Evolutionary conservation across 75 land plant species (phyloP).

Genomic region (Pinus taeda): DNA sequence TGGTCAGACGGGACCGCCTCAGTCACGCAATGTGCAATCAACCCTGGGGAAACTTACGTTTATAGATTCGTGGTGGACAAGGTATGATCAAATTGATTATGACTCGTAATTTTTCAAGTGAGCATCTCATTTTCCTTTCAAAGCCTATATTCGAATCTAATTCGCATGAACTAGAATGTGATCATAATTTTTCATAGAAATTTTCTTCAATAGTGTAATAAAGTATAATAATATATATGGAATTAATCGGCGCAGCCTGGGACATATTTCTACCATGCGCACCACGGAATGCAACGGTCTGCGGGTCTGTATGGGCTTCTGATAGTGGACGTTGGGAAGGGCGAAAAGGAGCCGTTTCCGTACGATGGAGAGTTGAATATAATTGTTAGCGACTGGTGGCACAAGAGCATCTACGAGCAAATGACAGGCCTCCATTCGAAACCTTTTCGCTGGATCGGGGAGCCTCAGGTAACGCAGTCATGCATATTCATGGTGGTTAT

Average conservation of each 20-base stretch:
- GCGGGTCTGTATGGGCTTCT: constrained; percentile 67
- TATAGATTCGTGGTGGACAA: constrained; percentile 68
- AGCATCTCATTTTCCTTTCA: no score
- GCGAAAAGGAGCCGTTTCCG: constrained; percentile 47
- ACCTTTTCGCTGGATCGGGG: constrained; percentile 67
- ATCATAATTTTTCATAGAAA: no score
- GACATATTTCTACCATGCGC: constrained; percentile 78
- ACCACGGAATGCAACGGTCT: constrained; percentile 71
- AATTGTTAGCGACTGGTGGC: constrained; percentile 77
- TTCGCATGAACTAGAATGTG: no score
- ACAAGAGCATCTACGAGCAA: constrained; percentile 61
- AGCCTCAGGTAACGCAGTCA: constrained; percentile 54
- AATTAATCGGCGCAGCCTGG: constrained; percentile 40
- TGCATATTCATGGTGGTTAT: no score
- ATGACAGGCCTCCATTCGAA: constrained; percentile 44
- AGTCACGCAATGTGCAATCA: constrained; percentile 76
- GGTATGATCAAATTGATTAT: constrained; percentile 20
- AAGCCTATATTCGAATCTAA: no score
- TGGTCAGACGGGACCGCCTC: constrained; percentile 56
- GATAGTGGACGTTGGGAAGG: constrained; percentile 36
- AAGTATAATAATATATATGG: no score
- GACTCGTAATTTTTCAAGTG: no score
- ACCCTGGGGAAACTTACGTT: constrained; percentile 60
- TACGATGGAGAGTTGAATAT: constrained; percentile 65
- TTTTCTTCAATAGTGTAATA: no score